These are phyloP conservation scores for Schizochytrium sp. DNA, from an alignment of 108 stramenopile species.

Conservation along the genomic window DNA sequence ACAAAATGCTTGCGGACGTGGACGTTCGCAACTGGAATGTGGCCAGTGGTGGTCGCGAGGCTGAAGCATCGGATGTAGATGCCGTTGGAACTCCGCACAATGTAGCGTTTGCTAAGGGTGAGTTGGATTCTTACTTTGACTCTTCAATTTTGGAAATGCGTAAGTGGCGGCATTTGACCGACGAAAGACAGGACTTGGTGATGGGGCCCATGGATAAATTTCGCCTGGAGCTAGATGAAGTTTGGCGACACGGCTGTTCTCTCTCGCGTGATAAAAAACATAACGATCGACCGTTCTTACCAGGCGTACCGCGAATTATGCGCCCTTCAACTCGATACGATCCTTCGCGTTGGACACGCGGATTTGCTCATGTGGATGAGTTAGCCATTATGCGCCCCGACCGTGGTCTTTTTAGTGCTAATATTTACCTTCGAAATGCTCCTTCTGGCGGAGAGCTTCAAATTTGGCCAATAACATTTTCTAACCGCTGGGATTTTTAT, in stretches of 20 bases:
- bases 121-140: slow-evolving; percentile 32
- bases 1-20: background rate
- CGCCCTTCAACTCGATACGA: slow-evolving; percentile 68
- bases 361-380: slow-evolving; percentile 92
- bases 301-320: slow-evolving; percentile 88
- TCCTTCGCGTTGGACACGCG: slow-evolving; percentile 88
- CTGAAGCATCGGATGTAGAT: slow-evolving; percentile 82
- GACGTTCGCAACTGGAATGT: slow-evolving; percentile 81
- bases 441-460: slow-evolving; percentile 67
- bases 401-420: slow-evolving; percentile 88
- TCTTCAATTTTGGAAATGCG: slow-evolving; percentile 61
- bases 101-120: slow-evolving; percentile 76
- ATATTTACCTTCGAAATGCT: slow-evolving; percentile 88
- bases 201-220: slow-evolving; percentile 68
- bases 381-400: slow-evolving; percentile 78
- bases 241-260: slow-evolving; percentile 62
- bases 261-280: slow-evolving; percentile 60
- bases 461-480: slow-evolving; percentile 67
- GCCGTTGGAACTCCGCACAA: slow-evolving; percentile 86
- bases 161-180: slow-evolving; percentile 74
- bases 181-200: slow-evolving; percentile 62
- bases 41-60: slow-evolving; percentile 81
- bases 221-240: slow-evolving; percentile 70
- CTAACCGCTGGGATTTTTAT: slow-evolving; percentile 71
- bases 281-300: slow-evolving; percentile 62